Percentiles rank a stretch among this genome's conserved stretches.
These are phyloP conservation scores for Nepenthes alata DNA, from an alignment of 179 eudicot species.

Conservation along the genomic window DNA sequence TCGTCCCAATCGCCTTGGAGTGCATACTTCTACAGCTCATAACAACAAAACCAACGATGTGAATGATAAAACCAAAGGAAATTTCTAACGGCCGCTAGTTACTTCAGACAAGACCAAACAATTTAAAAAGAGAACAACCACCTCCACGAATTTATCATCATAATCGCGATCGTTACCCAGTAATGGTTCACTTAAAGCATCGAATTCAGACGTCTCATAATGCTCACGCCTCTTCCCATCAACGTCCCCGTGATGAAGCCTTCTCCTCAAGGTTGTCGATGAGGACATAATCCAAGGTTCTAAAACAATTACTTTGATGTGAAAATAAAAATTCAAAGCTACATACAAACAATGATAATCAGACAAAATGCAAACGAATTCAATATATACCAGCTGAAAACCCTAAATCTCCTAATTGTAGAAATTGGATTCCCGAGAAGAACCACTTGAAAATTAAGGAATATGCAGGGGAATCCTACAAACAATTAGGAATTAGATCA, in stretches of 20 bases:
- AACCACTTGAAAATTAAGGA: no score
- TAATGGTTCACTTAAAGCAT: constrained; percentile 63
- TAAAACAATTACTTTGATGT: no score
- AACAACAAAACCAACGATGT: background rate
- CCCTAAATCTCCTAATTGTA: no score
- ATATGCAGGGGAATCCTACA: no score
- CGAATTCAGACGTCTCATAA: constrained; percentile 36
- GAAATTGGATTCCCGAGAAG: no score
- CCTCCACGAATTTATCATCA: constrained; percentile 35
- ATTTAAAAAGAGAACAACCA: constrained; percentile 5
- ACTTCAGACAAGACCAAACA: no score
- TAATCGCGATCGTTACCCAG: constrained; percentile 34
- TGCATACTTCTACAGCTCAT: constrained; percentile 18
- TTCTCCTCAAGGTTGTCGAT: constrained; percentile 55
- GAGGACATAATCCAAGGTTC: constrained; percentile 40
- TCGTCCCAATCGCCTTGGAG: constrained; percentile 57
- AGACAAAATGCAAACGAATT: no score
- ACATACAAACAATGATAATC: no score
- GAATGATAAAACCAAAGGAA: background rate
- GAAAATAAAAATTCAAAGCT: no score
- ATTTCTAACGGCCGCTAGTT: background rate
- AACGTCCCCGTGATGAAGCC: constrained; percentile 86
- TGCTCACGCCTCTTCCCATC: constrained; percentile 67
- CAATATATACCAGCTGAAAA: no score
- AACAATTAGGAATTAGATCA: no score